Conservation (phyloP, 2,329 filamentous ascomycete species). For the Cytospora schulzeri region DNA sequence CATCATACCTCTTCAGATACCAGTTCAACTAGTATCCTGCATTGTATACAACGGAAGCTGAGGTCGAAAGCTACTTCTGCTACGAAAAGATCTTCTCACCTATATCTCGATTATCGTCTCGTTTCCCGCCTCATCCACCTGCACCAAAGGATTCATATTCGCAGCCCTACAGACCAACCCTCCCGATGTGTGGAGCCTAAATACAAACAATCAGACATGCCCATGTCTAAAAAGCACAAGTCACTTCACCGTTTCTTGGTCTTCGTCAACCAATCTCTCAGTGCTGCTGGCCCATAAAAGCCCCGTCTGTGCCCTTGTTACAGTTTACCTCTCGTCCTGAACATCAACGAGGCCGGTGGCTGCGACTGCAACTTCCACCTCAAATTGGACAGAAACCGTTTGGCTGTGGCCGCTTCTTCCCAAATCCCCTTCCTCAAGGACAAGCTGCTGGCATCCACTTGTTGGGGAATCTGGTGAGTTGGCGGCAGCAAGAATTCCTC, state of each 20-base stretch:
- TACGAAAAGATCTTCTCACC: neutral
- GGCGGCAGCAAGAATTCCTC: conserved; percentile 4
- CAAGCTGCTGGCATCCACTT: neutral
- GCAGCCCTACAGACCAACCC: conserved; percentile 12
- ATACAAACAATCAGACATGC: conserved; percentile 13
- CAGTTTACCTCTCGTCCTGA: neutral
- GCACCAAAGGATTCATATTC: neutral
- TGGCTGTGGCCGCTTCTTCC: neutral
- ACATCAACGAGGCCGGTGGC: neutral
- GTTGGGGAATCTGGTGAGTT: conserved; percentile 1
- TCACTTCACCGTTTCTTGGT: conserved; percentile 1
- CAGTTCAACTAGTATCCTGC: neutral
- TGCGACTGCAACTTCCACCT: neutral
- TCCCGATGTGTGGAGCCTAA: conserved; percentile 9
- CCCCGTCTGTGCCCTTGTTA: conserved; percentile 12
- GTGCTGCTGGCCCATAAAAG: conserved; percentile 7
- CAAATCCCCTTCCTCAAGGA: conserved; percentile 4
- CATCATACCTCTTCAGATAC: neutral
- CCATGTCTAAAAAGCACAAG: neutral
- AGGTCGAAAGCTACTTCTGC: neutral
- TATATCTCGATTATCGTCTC: conserved; percentile 1
- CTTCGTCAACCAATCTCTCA: neutral
- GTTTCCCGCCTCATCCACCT: conserved; percentile 8
- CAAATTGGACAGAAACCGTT: neutral
- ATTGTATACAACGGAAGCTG: neutral